Base-by-base conservation (phyloP, 2,329 filamentous ascomycete species). In the Raffaelea deltoideospora region DNA sequence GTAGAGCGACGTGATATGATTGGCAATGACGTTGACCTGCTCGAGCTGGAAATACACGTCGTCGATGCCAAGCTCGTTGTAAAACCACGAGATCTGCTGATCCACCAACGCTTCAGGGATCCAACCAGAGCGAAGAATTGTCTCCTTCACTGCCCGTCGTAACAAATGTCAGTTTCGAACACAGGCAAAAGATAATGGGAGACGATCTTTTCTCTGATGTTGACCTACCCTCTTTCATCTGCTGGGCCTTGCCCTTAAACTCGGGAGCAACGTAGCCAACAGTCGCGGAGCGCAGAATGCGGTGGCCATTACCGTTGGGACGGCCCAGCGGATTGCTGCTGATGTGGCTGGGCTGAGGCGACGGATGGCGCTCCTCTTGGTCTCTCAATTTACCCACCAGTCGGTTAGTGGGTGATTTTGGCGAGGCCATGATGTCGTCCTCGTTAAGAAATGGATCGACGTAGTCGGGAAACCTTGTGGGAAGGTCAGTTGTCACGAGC, bases 41-140 rank as follows among this genome's bases (percentile, higher is more conserved):
- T 95, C 87, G 46, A 88, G 86, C 54, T 87, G 77, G 64, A 96
- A 96, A 67, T 95, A 96, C 61, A 93, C 88, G 67, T 95, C 90
- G 53, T 98, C 90, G 50, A 98, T 98, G 48, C 90, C 47, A 19
- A 98, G 75, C 58, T 92, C 81, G 55, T 90, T 83, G 66, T 98
- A 98, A 67, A 98, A 98, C 88, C 90, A 98, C 41, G 75, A 70
- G 35, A 87, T 83, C 61, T 98, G 87, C 20, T 76, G 70, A 44
- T 92, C 81, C 44, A 95, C 71, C 46, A 93, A 81, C 36, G 80
- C 68, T 39, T 72, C 69, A 2, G 90, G 90, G 43, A 98, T 83
- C 72, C 92, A 95, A 41, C 79, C 82, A 52, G 79, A 81, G 45
- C 78, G 71, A 51, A 75, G 69, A 48, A 95, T 76, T 52, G 79